Percentiles rank a stretch among this genome's conserved stretches.
Conservation (phyloP, 1,284 basidiomycete species). For the Cryptococcus depauperatus region DNA sequence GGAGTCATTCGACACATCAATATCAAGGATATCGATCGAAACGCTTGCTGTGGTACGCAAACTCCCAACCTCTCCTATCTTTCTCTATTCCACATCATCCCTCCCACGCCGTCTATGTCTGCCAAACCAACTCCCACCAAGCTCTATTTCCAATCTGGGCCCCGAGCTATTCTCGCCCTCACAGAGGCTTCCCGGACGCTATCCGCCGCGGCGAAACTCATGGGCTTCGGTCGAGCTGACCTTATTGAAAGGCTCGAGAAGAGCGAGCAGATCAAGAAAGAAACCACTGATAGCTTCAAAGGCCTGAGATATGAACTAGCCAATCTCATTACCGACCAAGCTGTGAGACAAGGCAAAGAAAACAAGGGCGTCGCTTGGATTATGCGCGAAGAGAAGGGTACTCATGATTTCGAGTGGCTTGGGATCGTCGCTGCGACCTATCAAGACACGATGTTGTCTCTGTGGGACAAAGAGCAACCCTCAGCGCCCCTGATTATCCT, state of each 20-base stretch:
- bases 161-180: conserved; percentile 60
- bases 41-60: conserved; percentile 81
- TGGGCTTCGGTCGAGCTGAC: conserved; percentile 51
- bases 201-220: conserved; percentile 52
- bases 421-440: conserved; percentile 31
- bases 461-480: not conserved
- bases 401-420: conserved; percentile 41
- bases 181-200: conserved; percentile 53
- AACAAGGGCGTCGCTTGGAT: conserved; percentile 14
- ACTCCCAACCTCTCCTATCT: conserved; percentile 35
- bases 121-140: conserved; percentile 53
- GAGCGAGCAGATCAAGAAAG: conserved; percentile 56
- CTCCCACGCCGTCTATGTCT: conserved; percentile 47
- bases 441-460: conserved; percentile 52
- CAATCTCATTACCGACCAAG: conserved; percentile 50
- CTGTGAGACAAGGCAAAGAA: conserved; percentile 41
- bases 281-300: conserved; percentile 55
- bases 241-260: conserved; percentile 53
- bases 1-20: conserved; percentile 72
- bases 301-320: conserved; percentile 63
- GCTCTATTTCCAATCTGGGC: conserved; percentile 71
- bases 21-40: conserved; percentile 71
- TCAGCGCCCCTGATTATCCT: conserved; percentile 48
- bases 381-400: conserved; percentile 12
- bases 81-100: conserved; percentile 40